Base-by-base conservation (phyloP, 352 stramenopile species). In the Nothophytophthora sp. region DNA sequence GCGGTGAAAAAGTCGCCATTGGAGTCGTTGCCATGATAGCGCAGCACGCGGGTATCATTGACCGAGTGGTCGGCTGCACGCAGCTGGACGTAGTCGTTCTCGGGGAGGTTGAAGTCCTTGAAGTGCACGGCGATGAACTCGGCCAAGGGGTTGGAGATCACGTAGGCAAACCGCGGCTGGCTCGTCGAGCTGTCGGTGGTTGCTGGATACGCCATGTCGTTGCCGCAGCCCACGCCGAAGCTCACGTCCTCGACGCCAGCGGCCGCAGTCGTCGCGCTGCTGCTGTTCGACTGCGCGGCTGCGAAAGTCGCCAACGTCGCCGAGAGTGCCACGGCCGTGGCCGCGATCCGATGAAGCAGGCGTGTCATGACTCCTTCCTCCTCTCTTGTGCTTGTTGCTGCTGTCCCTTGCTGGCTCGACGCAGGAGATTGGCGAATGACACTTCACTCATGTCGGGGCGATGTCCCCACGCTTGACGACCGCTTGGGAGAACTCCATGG, bases 111-210 rank as follows among this genome's bases (percentile, higher is more conserved):
- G 44, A 92, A 87, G 27, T 67, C n/a, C 10, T 63, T 50, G 38
- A 90, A 86, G 55, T 89, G 70, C 16, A 92, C 37, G 20, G 72
- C 51, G 37, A 87, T 52, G 30, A 89, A 88, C 36, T 76, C 50
- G 2, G 76, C 81, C 4, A 67, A 23, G 4, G 63, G 51, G 45
- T 79, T 72, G 20, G 63, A 64, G 34, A 88, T 50, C 27, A 63
- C 48, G 55, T 65, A 76, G 7, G 60, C 51, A 39, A 73, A 76
- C 30, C 40, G 49, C 5, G 64, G 73, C 24, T 74, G 61, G 25
- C 24, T n/a, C 2, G 39, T 48, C 16, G 45, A 60, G 3, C 39
- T 30, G 12, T 60, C 60, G 5, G 47, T 70, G 12, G 55, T 30
- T 12, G 24, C 30, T 2, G 63, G 47, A 19, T 78, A 82, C 12